Evolutionary conservation across 2,329 filamentous ascomycete species (phyloP), one percentile per base, ranked within the genome.

Genomic region (Xylariaceae sp.): DNA sequence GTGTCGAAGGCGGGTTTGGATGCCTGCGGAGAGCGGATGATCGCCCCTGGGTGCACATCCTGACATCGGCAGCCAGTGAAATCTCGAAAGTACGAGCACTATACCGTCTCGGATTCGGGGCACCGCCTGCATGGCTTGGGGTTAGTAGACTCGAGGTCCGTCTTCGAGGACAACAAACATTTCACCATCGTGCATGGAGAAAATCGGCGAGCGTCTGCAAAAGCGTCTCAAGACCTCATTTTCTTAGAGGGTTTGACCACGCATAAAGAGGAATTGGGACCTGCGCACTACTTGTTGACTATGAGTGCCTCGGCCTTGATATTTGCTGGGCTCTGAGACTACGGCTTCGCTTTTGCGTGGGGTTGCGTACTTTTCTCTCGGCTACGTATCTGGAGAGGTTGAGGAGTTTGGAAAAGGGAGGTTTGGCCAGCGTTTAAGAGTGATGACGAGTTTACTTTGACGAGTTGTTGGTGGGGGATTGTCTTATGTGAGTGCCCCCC

Each of bases 271-370:
- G 60, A 64, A 4, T 35, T 58, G 32, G 39, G 56, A 0, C 53
- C 66, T n/a, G 46, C 35, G 12, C 34, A 62, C 3, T 29, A 42
- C 2, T 30, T 59, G 31, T 35, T 69, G 1, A 42, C 51, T 0
- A 30, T 30, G 27, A 69, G 67, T 46, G 60, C 64, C 1, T 51
- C 43, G 9, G 46, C 68, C 0, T 60, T 73, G 4, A 67, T 80
- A 30, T 61, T 74, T 3, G 76, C 76, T 1, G 77, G 19, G 78
- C 2, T 75, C 73, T 2, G 77, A 80, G 59, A 80, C 78, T 1
- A 79, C 76, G 0, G 74, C 77, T 0, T 77, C 76, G 0, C 63
- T 74, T 1, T 64, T 79, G 2, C 64, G 68, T 55, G 62, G 74
- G 55, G 60, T 67, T 57, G 62, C 67, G 0, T 79, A 69, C 54